Conservation (phyloP, 768 basidiomycete species). For the Hygrocybe punicea region DNA sequence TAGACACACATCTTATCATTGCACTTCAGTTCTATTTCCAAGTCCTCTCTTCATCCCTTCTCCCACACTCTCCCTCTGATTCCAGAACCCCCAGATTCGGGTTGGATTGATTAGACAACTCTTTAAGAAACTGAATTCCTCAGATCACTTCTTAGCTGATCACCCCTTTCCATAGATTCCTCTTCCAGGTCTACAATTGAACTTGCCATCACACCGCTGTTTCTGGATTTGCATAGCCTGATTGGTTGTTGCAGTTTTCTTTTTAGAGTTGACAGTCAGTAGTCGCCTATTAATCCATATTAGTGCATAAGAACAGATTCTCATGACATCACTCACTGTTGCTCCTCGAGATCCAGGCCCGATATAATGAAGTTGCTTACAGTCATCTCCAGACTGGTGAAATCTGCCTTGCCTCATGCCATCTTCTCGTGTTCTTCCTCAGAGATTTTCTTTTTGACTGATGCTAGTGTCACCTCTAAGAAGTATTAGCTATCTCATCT, state of each 20-base stretch:
- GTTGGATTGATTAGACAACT: too few relatives aligned
- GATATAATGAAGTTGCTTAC: slow-evolving; percentile 12
- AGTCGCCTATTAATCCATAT: background rate
- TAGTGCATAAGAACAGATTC: background rate
- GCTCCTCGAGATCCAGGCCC: too few relatives aligned
- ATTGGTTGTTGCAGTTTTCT: background rate
- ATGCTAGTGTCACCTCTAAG: slow-evolving; percentile 10
- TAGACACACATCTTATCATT: too few relatives aligned
- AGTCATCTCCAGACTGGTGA: background rate
- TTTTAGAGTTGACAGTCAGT: background rate
- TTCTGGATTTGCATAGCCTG: slow-evolving; percentile 6
- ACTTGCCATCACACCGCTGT: too few relatives aligned
- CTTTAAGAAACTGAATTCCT: too few relatives aligned
- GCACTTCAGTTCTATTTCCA: too few relatives aligned
- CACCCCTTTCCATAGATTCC: too few relatives aligned
- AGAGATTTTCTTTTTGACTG: slow-evolving; percentile 9
- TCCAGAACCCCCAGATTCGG: too few relatives aligned
- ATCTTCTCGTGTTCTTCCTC: slow-evolving; percentile 14
- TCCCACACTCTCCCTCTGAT: too few relatives aligned
- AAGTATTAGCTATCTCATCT: background rate
- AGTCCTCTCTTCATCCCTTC: too few relatives aligned
- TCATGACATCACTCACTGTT: background rate
- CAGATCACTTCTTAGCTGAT: too few relatives aligned
- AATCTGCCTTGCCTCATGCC: background rate
- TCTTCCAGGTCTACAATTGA: too few relatives aligned